Evolutionary conservation across 306 rosid genomes (phyloP).

Genomic region (Crotalaria pallida): DNA sequence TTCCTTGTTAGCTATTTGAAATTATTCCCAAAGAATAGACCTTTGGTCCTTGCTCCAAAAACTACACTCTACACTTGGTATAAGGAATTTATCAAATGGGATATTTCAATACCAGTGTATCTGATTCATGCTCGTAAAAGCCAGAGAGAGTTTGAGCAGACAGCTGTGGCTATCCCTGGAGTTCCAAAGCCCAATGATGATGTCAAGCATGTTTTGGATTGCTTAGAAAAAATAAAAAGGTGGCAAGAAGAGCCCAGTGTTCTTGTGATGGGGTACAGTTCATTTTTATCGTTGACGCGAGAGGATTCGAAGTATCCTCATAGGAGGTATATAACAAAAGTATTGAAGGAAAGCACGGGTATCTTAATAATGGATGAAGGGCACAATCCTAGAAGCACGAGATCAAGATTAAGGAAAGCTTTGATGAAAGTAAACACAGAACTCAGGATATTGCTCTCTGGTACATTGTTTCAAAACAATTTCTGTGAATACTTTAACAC

Average conservation of each 20-base stretch:
- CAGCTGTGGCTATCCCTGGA: constrained; percentile 37
- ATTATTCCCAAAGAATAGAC: constrained; percentile 70
- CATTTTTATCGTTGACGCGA: constrained; percentile 69
- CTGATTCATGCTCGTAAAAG: constrained; percentile 67
- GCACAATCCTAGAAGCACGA: constrained; percentile 94
- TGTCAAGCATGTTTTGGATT: constrained; percentile 74
- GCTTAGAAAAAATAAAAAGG: constrained; percentile 64
- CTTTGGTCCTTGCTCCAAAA: constrained; percentile 83
- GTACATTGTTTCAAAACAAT: constrained; percentile 91
- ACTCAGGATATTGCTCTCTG: constrained; percentile 76
- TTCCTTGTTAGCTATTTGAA: constrained; percentile 79
- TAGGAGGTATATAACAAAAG: constrained; percentile 77
- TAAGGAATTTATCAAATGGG: constrained; percentile 86
- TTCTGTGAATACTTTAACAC: constrained; percentile 93
- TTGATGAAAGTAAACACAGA: constrained; percentile 88
- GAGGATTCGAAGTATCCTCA: constrained; percentile 73
- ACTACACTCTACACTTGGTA: constrained; percentile 86
- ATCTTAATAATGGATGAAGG: constrained; percentile 82
- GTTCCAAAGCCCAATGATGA: constrained; percentile 54
- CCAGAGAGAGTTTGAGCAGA: constrained; percentile 37
- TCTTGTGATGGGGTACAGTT: constrained; percentile 91
- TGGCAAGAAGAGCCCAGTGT: constrained; percentile 77
- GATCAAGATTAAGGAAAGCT: constrained; percentile 75
- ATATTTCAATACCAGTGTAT: constrained; percentile 71
- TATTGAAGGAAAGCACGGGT: constrained; percentile 82